These are phyloP conservation scores for Baeospora myosura DNA, from an alignment of 1,284 basidiomycete species.

Conservation along the genomic window DNA sequence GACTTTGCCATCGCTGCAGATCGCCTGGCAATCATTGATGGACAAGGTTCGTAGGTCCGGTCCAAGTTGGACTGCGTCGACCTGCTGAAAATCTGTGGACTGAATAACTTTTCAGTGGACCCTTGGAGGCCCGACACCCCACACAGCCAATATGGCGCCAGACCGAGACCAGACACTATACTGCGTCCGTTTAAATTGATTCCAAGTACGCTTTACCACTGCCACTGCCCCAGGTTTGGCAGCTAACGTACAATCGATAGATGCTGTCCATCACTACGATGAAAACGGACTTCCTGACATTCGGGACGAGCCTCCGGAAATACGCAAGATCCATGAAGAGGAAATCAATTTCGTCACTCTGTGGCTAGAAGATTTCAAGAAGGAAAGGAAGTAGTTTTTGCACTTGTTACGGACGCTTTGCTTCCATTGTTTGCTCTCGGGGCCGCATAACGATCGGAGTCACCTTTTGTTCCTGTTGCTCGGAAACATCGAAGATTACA, in stretches of 20 bases:
- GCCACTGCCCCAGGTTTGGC: constrained; percentile 3
- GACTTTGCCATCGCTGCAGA: constrained; percentile 71
- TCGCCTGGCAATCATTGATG: constrained; percentile 81
- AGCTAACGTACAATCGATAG: constrained; percentile 28
- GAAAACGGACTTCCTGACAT: constrained; percentile 74
- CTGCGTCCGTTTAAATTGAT: constrained; percentile 84
- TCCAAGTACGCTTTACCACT: constrained; percentile 46
- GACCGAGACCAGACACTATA: constrained; percentile 66
- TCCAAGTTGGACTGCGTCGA: not conserved
- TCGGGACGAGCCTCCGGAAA: constrained; percentile 67
- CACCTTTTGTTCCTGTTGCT: too few relatives aligned
- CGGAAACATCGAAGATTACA: too few relatives aligned
- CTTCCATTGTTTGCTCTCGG: too few relatives aligned
- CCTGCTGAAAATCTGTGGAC: constrained; percentile 1
- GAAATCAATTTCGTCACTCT: constrained; percentile 74
- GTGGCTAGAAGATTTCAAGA: constrained; percentile 72
- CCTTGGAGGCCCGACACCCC: constrained; percentile 89
- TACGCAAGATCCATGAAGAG: constrained; percentile 75
- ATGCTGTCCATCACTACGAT: constrained; percentile 87
- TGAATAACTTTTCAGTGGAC: constrained; percentile 46
- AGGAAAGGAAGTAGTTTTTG: too few relatives aligned
- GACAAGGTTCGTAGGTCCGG: constrained; percentile 46
- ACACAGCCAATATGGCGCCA: constrained; percentile 71
- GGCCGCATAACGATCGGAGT: too few relatives aligned
- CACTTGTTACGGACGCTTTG: too few relatives aligned